Evolutionary conservation across 495 filamentous ascomycete genomes (phyloP).

Genomic region (Aspergillus incahuasiensis): DNA sequence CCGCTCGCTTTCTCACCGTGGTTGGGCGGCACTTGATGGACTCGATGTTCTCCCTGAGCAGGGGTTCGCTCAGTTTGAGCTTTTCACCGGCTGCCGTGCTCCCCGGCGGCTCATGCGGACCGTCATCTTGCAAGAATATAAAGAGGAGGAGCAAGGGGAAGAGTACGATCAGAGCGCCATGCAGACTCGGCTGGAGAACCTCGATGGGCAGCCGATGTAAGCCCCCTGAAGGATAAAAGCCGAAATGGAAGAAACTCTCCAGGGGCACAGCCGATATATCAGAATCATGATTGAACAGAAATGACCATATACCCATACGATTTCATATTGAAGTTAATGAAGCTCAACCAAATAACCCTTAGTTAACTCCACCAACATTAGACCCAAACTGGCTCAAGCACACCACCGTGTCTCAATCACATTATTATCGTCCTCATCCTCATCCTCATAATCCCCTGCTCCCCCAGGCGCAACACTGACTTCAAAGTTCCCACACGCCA

Average conservation of each 20-base stretch:
- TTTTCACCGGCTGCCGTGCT: constrained; percentile 72
- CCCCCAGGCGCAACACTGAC: neutral
- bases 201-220: constrained; percentile 38
- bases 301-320: constrained; percentile 1
- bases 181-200: constrained; percentile 29
- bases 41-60: constrained; percentile 74
- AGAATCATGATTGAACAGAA: neutral
- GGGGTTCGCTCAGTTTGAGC: constrained; percentile 75
- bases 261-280: neutral
- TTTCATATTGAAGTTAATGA: neutral
- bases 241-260: too few species aligned
- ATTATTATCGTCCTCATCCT: neutral
- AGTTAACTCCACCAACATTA: too few species aligned
- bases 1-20: constrained; percentile 48
- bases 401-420: neutral
- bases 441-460: neutral
- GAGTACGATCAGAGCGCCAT: constrained; percentile 33
- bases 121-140: constrained; percentile 38
- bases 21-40: constrained; percentile 72
- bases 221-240: too few species aligned
- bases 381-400: too few species aligned
- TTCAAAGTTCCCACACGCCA: constrained; percentile 28
- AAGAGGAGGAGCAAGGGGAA: constrained; percentile 34
- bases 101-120: constrained; percentile 63
- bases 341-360: too few species aligned